A percentile compares a stretch with the other conserved stretches of the same genome.
Evolutionary conservation across 1,284 basidiomycete genomes (phyloP).

Genomic region (Rhodotorula sp.): DNA sequence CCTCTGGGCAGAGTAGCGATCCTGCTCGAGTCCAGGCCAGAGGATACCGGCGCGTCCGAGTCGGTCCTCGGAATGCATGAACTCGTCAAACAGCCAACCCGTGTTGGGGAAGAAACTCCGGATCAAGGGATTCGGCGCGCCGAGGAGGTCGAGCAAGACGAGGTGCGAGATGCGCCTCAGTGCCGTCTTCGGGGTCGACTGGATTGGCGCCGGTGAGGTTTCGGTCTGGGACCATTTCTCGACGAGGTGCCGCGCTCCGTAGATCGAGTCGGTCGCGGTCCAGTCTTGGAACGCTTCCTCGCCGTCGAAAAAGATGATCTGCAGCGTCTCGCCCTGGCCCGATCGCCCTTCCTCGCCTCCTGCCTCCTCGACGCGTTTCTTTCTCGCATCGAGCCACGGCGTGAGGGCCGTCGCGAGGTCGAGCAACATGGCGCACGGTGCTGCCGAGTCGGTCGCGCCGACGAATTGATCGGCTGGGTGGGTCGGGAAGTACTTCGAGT

Average conservation of each 20-base stretch:
- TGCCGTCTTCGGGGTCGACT: slow-evolving; percentile 55
- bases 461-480: slow-evolving; percentile 79
- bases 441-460: slow-evolving; percentile 96
- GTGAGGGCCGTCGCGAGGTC: slow-evolving; percentile 79
- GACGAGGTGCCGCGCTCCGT: slow-evolving; percentile 89
- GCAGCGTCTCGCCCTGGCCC: slow-evolving; percentile 70
- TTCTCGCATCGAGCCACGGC: slow-evolving; percentile 66
- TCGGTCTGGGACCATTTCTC: slow-evolving; percentile 62
- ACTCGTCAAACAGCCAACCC: slow-evolving; percentile 79
- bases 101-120: slow-evolving; percentile 81
- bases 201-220: slow-evolving; percentile 60
- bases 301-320: slow-evolving; percentile 96
- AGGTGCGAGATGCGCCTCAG: slow-evolving; percentile 82
- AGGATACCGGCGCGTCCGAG: slow-evolving; percentile 38
- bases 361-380: slow-evolving; percentile 55
- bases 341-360: slow-evolving; percentile 54
- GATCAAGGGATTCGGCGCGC: slow-evolving; percentile 67
- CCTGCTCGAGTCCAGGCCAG: slow-evolving; percentile 30
- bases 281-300: slow-evolving; percentile 93
- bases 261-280: slow-evolving; percentile 86
- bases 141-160: slow-evolving; percentile 75
- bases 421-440: slow-evolving; percentile 88
- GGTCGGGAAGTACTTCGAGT: slow-evolving; percentile 82
- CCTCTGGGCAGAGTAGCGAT: slow-evolving; percentile 16
- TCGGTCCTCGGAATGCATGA: slow-evolving; percentile 66